These are phyloP conservation scores for Ajuga chamaepitys DNA, from an alignment of 257 asterid genomes.

Conservation along the genomic window DNA sequence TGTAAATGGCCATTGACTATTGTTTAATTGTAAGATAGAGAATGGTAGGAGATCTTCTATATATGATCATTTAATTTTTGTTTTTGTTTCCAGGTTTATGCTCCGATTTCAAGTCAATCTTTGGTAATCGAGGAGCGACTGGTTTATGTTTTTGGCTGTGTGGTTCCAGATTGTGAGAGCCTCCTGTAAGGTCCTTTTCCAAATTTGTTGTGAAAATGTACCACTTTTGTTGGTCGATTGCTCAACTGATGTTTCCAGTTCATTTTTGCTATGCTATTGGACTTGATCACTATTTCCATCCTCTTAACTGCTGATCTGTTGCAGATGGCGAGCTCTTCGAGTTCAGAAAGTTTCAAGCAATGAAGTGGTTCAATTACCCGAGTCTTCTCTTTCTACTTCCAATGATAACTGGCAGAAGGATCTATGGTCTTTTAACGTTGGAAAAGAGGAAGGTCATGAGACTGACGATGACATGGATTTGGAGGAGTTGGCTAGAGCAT, in stretches of 20 bases:
- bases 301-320: conserved; percentile 12
- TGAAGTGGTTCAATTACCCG: conserved; percentile 21
- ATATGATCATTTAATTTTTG: neutral
- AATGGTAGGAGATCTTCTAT: no score
- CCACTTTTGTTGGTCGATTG: neutral
- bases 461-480: conserved; percentile 48
- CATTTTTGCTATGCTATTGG: neutral
- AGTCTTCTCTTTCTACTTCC: conserved; percentile 31
- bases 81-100: conserved; percentile 53
- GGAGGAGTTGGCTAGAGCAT: conserved; percentile 68
- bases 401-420: conserved; percentile 36
- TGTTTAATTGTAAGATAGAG: no score
- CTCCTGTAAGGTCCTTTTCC: conserved; percentile 43
- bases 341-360: conserved; percentile 52
- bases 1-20: no score
- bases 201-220: neutral
- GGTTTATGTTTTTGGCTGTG: conserved; percentile 64
- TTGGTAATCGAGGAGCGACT: conserved; percentile 50
- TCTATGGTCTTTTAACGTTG: conserved; percentile 39
- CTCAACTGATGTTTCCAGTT: neutral
- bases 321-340: conserved; percentile 80
- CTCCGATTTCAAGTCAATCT: conserved; percentile 49
- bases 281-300: neutral
- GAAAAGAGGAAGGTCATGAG: conserved; percentile 34
- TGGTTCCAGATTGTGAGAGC: conserved; percentile 53